phyloP scores from a whole-genome alignment of 2,329 filamentous ascomycete species.

The Colletotrichum viniferum region DNA sequence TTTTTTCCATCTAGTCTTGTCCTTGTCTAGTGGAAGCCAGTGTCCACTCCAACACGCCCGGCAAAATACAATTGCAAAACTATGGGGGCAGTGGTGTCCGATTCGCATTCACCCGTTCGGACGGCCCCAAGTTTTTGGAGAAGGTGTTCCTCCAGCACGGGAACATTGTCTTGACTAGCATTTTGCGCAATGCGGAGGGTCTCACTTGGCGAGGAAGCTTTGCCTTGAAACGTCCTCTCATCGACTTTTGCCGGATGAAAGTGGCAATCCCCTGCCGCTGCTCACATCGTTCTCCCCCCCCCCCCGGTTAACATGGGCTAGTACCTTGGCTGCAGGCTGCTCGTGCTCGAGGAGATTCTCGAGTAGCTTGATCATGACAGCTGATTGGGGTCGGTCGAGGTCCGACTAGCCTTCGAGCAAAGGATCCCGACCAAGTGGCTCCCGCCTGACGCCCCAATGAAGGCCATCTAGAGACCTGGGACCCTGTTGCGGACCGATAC shows the following conservation, averaged over 20 bases:
- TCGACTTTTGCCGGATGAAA: constrained; percentile 15
- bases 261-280: constrained; percentile 11
- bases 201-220: constrained; percentile 11
- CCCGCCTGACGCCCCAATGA: background rate
- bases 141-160: background rate
- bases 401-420: background rate
- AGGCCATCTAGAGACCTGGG: background rate
- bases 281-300: background rate
- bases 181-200: background rate
- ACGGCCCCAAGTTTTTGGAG: background rate
- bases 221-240: constrained; percentile 10
- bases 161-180: background rate
- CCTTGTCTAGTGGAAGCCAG: constrained; percentile 8
- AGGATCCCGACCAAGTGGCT: constrained; percentile 17
- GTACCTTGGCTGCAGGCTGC: constrained; percentile 6
- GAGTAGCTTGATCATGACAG: background rate
- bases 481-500: background rate
- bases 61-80: constrained; percentile 12
- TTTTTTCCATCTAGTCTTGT: constrained; percentile 6
- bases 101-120: constrained; percentile 8
- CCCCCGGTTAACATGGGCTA: background rate
- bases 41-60: constrained; percentile 7
- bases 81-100: background rate
- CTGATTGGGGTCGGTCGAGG: constrained; percentile 1
- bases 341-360: background rate